Conservation (phyloP, 2,329 filamentous ascomycete species). For the Zarea fungicola region DNA sequence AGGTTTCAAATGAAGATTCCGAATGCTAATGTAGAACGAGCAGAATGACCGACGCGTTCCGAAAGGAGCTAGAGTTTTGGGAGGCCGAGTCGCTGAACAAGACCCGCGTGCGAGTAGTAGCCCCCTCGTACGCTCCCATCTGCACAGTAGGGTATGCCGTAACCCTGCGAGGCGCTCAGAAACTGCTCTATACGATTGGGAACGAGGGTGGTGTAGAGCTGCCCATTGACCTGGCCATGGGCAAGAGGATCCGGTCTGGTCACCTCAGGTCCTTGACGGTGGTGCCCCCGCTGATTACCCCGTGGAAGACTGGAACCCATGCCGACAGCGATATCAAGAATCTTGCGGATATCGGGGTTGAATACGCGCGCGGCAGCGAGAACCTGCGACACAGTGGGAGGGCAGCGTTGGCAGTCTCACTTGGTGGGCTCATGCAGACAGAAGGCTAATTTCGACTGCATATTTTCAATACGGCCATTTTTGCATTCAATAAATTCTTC, state of each 20-base stretch:
- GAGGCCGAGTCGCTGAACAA: neutral
- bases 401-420: neutral
- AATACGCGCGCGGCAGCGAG: neutral
- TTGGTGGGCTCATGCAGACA: too few relatives aligned
- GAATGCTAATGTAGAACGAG: neutral
- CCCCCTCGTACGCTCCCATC: neutral
- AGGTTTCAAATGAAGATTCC: neutral
- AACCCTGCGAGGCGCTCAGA: neutral
- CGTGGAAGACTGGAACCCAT: neutral
- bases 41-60: neutral
- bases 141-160: neutral
- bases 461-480: too few relatives aligned
- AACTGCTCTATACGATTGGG: neutral
- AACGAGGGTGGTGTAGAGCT: neutral
- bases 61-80: neutral
- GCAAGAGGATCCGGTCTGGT: neutral
- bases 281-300: neutral
- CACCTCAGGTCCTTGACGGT: neutral
- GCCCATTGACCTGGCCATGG: neutral
- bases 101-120: neutral
- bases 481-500: too few relatives aligned
- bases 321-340: neutral
- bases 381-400: neutral
- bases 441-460: too few relatives aligned
- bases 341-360: neutral